Conservation (phyloP, 495 filamentous ascomycete species). For the Aspergillus mulundensis region DNA sequence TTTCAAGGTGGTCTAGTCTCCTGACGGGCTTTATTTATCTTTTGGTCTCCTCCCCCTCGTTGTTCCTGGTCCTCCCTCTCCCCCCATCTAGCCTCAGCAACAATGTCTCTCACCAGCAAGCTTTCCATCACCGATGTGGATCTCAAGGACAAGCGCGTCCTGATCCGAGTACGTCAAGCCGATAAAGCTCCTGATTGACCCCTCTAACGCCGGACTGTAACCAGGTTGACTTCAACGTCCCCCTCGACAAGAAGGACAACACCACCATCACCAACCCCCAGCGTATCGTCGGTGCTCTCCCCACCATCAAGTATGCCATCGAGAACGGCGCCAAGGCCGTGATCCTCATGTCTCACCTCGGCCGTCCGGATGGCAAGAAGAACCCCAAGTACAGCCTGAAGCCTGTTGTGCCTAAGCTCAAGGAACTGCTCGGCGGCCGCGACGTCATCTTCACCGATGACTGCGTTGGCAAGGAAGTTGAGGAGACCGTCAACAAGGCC, state of each 20-base stretch:
- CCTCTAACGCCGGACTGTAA: constrained; percentile 11
- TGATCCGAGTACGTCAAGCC: constrained; percentile 75
- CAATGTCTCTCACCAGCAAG: constrained; percentile 98
- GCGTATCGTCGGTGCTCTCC: constrained; percentile 94
- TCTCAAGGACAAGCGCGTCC: constrained; percentile 94
- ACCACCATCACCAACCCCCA: constrained; percentile 75
- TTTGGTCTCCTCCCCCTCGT: not conserved
- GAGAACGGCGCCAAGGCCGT: constrained; percentile 93
- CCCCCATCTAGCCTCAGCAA: constrained; percentile 23
- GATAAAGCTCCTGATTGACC: not conserved
- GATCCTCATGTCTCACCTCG: constrained; percentile 97
- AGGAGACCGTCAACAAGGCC: constrained; percentile 83
- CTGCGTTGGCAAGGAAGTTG: constrained; percentile 83
- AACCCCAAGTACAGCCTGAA: constrained; percentile 92
- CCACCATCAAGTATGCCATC: constrained; percentile 97
- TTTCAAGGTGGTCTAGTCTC: constrained; percentile 12
- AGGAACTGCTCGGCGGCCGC: constrained; percentile 80
- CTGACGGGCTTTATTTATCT: constrained; percentile 1
- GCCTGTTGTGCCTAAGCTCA: constrained; percentile 85
- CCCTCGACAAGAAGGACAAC: constrained; percentile 89
- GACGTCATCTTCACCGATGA: constrained; percentile 84
- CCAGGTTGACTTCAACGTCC: constrained; percentile 99
- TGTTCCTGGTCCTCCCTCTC: constrained; percentile 4
- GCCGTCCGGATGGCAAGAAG: constrained; percentile 84
- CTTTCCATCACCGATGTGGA: constrained; percentile 94